Base-by-base conservation (phyloP, 768 basidiomycete species). In the Suillus tomentosus region DNA sequence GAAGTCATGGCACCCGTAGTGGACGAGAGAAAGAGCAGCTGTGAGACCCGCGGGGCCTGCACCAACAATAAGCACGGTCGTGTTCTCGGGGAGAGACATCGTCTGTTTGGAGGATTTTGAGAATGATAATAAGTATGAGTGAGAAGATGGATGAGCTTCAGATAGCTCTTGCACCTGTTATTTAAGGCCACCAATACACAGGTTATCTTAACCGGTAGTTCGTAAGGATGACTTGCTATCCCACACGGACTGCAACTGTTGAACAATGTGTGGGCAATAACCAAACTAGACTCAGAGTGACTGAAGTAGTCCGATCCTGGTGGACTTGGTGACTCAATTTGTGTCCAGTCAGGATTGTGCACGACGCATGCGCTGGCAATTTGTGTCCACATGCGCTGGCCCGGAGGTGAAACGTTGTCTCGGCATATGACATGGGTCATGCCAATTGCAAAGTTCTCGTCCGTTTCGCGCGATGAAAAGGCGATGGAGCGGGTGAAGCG, bases 51-150 rank as follows among this genome's bases (percentile, higher is more conserved):
- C 43, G 17, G 43, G 43, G 43, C 43, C 43, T 19, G 43, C 43
- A 8, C 83, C 84, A 13, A 85, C 79, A 34, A 86, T 76, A 57
- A 85, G 79, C 36, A 85, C 71, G 34, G 79, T 79, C 6, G 82
- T 55, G 17, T 19, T 54, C 17, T 54, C 4, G 17, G 53, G 53
- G 10, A 54, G 53, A 34, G 53, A 54, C 53, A 54, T 54, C 19
- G 19, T 34, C 15, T 34, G 43, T 5, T 40, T 14, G 39, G 39
- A 40, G 39, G 39, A 40, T 27, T 27, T 27, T 27, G 27, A 27
- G 27, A 27, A 27, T 27, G 2, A 27, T 27, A 2, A 27, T 2
- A 27, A 3, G 27, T 14, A 40, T 13, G 13, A 39, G 9, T 4
- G 39, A 40, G 39, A 40, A 11, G 14, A 14, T 14, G 27, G 27